phyloP scores from a whole-genome alignment of 2,329 filamentous ascomycete genomes.

The Aspergillus sojae region DNA sequence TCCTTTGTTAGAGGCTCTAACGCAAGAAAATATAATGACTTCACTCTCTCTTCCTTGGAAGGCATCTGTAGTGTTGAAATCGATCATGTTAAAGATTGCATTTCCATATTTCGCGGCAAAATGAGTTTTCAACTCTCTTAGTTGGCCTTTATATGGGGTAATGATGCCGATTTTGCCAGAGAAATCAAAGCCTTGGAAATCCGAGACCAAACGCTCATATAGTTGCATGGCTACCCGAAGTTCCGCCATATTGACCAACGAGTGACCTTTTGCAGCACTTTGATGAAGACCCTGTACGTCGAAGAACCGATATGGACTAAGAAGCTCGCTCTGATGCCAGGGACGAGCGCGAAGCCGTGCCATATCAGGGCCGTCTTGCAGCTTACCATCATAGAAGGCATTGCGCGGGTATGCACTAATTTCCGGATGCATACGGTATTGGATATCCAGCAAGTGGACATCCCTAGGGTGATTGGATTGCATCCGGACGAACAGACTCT shows the following conservation, averaged over 20 bases:
- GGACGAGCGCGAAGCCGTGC: conserved; percentile 71
- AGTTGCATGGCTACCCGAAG: conserved; percentile 83
- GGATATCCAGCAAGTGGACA: conserved; percentile 92
- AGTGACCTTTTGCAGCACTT: conserved; percentile 80
- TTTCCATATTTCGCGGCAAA: conserved; percentile 76
- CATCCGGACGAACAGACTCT: conserved; percentile 98
- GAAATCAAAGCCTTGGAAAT: conserved; percentile 71
- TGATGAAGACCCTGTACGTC: conserved; percentile 89
- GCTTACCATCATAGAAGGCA: conserved; percentile 87
- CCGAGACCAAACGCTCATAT: conserved; percentile 75
- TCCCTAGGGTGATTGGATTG: conserved; percentile 86
- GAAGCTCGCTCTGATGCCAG: conserved; percentile 81
- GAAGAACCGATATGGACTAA: conserved; percentile 95
- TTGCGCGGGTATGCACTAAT: conserved; percentile 89
- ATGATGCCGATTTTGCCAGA: conserved; percentile 91
- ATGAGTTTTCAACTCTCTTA: conserved; percentile 74
- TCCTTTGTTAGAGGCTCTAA: conserved; percentile 86
- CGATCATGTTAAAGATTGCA: conserved; percentile 73
- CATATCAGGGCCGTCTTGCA: conserved; percentile 87
- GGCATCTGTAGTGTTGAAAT: conserved; percentile 98
- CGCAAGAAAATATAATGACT: conserved; percentile 98
- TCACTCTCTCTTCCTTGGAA: conserved; percentile 97
- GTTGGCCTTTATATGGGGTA: conserved; percentile 94
- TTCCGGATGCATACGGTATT: conserved; percentile 98
- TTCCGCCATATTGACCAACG: conserved; percentile 85